Evolutionary conservation across 2,329 filamentous ascomycete species (phyloP).

Genomic region (Aurifilum marmelostoma): DNA sequence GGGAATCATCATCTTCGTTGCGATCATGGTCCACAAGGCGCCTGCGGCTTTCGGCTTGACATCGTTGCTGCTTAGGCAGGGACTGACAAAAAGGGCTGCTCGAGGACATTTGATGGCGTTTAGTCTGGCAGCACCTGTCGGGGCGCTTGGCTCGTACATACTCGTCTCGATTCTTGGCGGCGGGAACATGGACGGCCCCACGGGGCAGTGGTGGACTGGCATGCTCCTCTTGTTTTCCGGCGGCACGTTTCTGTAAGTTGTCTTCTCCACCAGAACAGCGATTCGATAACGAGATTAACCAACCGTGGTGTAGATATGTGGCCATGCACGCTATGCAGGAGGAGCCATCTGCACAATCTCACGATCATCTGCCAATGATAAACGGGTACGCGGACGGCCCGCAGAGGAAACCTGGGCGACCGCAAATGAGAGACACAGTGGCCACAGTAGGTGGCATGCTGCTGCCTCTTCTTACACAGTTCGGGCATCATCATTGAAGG

Average conservation of each 20-base stretch:
- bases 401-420: constrained; percentile 57
- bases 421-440: constrained; percentile 69
- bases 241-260: constrained; percentile 86
- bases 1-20: constrained; percentile 89
- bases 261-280: not conserved
- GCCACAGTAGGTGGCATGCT: constrained; percentile 77
- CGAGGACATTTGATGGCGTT: constrained; percentile 87
- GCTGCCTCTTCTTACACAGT: constrained; percentile 74
- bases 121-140: constrained; percentile 85
- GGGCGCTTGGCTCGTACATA: constrained; percentile 82
- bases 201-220: constrained; percentile 84
- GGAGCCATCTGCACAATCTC: constrained; percentile 53
- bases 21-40: constrained; percentile 97
- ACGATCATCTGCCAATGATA: constrained; percentile 52
- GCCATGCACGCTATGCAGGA: constrained; percentile 99
- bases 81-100: constrained; percentile 82
- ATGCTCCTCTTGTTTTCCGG: constrained; percentile 93
- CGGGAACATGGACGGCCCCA: constrained; percentile 58
- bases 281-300: constrained; percentile 10
- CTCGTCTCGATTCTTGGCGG: constrained; percentile 75
- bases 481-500: constrained; percentile 70
- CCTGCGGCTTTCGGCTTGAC: constrained; percentile 95
- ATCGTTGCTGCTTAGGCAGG: constrained; percentile 86
- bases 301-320: constrained; percentile 71
- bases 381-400: constrained; percentile 60